Conservation (phyloP, 257 asterid species). For the Fraxinus americana region DNA sequence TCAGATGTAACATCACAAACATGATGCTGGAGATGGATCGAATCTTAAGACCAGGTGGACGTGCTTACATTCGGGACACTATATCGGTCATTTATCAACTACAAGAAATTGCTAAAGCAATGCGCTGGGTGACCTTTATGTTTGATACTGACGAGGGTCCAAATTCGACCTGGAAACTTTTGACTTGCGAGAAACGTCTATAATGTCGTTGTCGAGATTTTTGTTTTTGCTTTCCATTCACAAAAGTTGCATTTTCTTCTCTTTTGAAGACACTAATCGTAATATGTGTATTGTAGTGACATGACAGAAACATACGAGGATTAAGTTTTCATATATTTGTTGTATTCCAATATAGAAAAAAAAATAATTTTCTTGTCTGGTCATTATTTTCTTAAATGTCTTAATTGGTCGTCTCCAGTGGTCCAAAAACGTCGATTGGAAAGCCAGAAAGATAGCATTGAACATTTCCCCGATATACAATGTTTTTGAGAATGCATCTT, state of each 20-base stretch:
- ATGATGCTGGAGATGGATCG: slow-evolving; percentile 81
- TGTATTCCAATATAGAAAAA: slow-evolving; percentile 4
- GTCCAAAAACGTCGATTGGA: slow-evolving; percentile 3
- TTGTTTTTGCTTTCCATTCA: neutral
- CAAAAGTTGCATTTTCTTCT: neutral
- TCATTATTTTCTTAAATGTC: neutral
- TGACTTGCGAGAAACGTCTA: slow-evolving; percentile 56
- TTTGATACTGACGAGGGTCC: slow-evolving; percentile 64
- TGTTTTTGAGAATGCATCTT: slow-evolving; percentile 7
- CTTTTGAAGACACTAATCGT: slow-evolving; percentile 3
- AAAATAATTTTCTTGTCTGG: neutral
- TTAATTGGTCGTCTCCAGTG: too few species aligned
- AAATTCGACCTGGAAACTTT: slow-evolving; percentile 59
- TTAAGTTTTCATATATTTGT: neutral
- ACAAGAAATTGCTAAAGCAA: slow-evolving; percentile 44
- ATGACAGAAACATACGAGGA: neutral
- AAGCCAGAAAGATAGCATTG: neutral
- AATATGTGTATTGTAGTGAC: neutral
- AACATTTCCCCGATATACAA: slow-evolving; percentile 4
- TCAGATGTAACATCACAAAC: slow-evolving; percentile 57
- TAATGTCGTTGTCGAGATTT: slow-evolving; percentile 11
- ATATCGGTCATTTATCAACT: slow-evolving; percentile 46
- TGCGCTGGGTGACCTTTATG: slow-evolving; percentile 60
- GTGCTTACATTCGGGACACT: slow-evolving; percentile 58
- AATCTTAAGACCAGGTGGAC: slow-evolving; percentile 69